Percentiles rank a stretch among this genome's conserved stretches.
Conservation (phyloP, 192 early-diverging fungal species). For the Neocallimastix lanati region DNA sequence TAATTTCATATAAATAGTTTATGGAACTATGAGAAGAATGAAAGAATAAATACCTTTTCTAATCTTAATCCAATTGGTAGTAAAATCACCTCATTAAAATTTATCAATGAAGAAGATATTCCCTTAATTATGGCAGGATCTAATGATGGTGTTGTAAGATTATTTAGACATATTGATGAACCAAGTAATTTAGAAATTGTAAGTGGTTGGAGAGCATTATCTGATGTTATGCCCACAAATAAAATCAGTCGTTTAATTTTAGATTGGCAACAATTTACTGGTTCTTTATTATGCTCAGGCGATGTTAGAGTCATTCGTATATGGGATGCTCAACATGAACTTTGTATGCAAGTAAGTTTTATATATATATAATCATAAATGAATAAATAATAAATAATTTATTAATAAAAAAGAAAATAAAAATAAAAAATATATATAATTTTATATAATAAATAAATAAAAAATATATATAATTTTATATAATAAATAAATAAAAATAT, state of each 20-base stretch:
- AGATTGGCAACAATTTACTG: slow-evolving; percentile 65
- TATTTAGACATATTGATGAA: slow-evolving; percentile 54
- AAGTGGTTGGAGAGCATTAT: slow-evolving; percentile 54
- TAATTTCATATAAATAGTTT: no score
- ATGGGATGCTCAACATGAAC: slow-evolving; percentile 65
- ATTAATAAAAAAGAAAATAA: no score
- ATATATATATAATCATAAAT: no score
- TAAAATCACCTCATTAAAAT: slow-evolving; percentile 53
- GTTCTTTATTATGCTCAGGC: slow-evolving; percentile 46
- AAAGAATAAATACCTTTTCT: slow-evolving; percentile 38
- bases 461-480: no score
- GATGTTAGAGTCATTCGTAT: slow-evolving; percentile 44
- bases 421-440: no score
- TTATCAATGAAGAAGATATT: slow-evolving; percentile 81
- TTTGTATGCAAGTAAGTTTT: slow-evolving; percentile 43
- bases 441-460: no score
- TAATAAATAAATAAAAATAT: no score
- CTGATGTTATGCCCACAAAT: slow-evolving; percentile 40
- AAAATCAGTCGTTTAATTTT: slow-evolving; percentile 37
- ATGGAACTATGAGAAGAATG: slow-evolving; percentile 51
- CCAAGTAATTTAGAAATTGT: slow-evolving; percentile 38
- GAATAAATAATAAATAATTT: no score
- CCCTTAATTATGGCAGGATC: slow-evolving; percentile 69
- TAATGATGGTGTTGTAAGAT: slow-evolving; percentile 54
- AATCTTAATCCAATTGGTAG: slow-evolving; percentile 51